These are phyloP conservation scores for Mycena belliarum DNA, from an alignment of 768 basidiomycete genomes.

Conservation along the genomic window DNA sequence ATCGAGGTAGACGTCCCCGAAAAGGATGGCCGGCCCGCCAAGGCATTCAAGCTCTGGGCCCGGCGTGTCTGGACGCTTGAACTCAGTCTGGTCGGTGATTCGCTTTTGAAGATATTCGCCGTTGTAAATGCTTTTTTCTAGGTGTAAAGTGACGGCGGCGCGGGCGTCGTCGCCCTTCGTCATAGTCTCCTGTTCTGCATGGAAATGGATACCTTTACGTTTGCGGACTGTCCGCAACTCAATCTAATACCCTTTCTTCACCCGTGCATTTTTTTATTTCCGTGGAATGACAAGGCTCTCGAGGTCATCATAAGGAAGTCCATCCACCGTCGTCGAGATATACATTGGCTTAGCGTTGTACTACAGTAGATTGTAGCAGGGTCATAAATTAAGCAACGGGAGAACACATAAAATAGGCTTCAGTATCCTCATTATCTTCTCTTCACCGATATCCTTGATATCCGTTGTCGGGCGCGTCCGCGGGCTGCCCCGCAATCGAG, in stretches of 20 bases:
- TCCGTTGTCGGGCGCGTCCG: conserved; percentile 45
- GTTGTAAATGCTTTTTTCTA: background rate
- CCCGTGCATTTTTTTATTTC: background rate
- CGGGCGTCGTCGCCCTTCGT: conserved; percentile 2
- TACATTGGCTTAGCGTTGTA: conserved; percentile 12
- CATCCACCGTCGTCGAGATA: conserved; percentile 4
- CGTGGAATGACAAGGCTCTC: background rate
- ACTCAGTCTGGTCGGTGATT: conserved; percentile 71
- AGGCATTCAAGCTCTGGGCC: conserved; percentile 90
- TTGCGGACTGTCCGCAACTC: background rate
- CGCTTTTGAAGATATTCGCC: background rate
- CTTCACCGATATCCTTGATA: conserved; percentile 52
- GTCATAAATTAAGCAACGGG: conserved; percentile 10
- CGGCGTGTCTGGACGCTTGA: conserved; percentile 98
- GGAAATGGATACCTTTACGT: conserved; percentile 13
- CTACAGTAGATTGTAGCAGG: conserved; percentile 13
- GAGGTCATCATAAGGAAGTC: conserved; percentile 1
- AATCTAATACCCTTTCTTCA: conserved; percentile 14
- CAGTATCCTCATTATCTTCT: conserved; percentile 5
- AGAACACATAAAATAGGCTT: conserved; percentile 6
- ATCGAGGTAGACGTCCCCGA: conserved; percentile 83
- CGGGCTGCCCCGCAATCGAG: conserved; percentile 41
- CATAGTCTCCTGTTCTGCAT: background rate
- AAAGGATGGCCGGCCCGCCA: conserved; percentile 48
- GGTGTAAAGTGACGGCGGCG: conserved; percentile 1